Evolutionary conservation across 176 grass and related monocot genomes (phyloP).

Genomic region (Paspalum notatum): DNA sequence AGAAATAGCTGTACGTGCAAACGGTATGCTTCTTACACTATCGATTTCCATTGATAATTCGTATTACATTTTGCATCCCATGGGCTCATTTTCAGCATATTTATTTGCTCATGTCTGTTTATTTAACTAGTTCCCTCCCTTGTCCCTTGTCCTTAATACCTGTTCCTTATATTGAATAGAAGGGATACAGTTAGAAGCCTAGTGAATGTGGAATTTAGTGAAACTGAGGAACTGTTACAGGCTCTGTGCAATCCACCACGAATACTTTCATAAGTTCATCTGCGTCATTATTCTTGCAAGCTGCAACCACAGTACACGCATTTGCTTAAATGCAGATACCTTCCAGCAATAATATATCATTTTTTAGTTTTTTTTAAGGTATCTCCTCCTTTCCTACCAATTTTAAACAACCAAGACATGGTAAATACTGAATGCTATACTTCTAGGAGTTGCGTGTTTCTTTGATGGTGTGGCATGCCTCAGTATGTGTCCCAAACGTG

Average conservation of each 20-base stretch:
- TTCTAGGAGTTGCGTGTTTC: neutral
- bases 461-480: neutral
- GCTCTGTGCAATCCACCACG: neutral
- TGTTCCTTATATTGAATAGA: neutral
- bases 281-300: slow-evolving; percentile 7
- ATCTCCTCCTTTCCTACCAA: neutral
- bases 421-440: neutral
- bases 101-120: neutral
- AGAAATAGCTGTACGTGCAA: slow-evolving; percentile 81
- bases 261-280: neutral
- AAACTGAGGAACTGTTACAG: neutral
- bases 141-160: neutral
- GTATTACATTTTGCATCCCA: neutral
- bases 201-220: neutral
- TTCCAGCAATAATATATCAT: slow-evolving; percentile 20
- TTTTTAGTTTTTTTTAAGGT: neutral
- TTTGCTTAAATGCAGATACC: slow-evolving; percentile 14
- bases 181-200: neutral
- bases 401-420: slow-evolving; percentile 3
- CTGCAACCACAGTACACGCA: neutral
- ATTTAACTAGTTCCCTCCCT: neutral
- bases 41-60: slow-evolving; percentile 9
- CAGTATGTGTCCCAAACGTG: too few species aligned
- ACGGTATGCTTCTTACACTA: slow-evolving; percentile 54
- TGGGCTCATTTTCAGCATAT: neutral